Evolutionary conservation across 1,139 yeast species (phyloP).

Genomic region (Suhomyces panamericanus): DNA sequence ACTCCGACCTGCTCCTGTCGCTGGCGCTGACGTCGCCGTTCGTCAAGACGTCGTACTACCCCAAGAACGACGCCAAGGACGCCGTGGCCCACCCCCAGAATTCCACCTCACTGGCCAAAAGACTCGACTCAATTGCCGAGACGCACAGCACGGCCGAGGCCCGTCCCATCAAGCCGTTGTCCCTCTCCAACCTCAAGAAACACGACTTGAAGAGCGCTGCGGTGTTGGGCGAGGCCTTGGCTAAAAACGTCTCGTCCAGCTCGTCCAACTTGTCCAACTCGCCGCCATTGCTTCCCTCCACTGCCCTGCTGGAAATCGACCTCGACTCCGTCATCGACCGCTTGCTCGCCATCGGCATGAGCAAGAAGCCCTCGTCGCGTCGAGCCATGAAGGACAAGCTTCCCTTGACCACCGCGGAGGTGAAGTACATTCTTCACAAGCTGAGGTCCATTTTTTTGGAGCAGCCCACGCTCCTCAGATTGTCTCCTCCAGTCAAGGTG

Average conservation of each 20-base stretch:
- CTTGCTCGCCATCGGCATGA: slow-evolving; percentile 47
- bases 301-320: slow-evolving; percentile 35
- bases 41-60: slow-evolving; percentile 13
- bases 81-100: slow-evolving; percentile 6
- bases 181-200: slow-evolving; percentile 17
- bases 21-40: slow-evolving; percentile 25
- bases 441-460: slow-evolving; percentile 69
- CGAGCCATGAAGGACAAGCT: slow-evolving; percentile 43
- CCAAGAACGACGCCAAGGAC: slow-evolving; percentile 16
- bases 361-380: slow-evolving; percentile 19
- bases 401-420: slow-evolving; percentile 52
- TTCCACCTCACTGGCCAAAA: background rate
- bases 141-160: slow-evolving; percentile 49
- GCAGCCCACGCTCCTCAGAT: slow-evolving; percentile 74
- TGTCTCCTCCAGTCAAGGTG: slow-evolving; percentile 82
- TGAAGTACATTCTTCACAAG: slow-evolving; percentile 62
- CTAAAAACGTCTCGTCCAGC: slow-evolving; percentile 17
- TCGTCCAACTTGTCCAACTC: slow-evolving; percentile 27
- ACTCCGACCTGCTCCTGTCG: slow-evolving; percentile 46
- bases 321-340: slow-evolving; percentile 57
- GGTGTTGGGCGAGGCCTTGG: slow-evolving; percentile 12
- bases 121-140: slow-evolving; percentile 19
- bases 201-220: slow-evolving; percentile 14
- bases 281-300: slow-evolving; percentile 28
- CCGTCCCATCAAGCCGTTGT: slow-evolving; percentile 7